Evolutionary conservation across 2,329 filamentous ascomycete genomes (phyloP), one percentile per base, ranked within the genome.

Genomic region (Pestalotiopsis sp.): DNA sequence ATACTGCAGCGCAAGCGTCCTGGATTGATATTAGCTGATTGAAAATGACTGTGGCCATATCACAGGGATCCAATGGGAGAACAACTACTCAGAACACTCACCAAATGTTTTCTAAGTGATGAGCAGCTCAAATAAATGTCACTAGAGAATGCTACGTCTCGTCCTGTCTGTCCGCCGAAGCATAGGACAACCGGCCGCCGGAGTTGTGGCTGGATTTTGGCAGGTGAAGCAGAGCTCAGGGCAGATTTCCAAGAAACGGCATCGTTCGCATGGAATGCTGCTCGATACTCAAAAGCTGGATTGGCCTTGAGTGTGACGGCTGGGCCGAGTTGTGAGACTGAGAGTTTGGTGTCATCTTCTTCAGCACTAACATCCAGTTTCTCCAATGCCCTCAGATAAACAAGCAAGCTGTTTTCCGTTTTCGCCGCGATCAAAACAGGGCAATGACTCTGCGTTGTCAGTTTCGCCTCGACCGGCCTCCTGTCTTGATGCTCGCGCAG

Each of bases 21-120:
- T 52, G n/a, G 0, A 39, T 59, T 27, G 70, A 69, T 2, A 78
- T 65, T 1, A 75, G 70, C 0, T 67, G 41, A 36, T 83, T 76
- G 67, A 82, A 83, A 4, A 68, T 57, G 45, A 52, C 45, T 2
- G 13, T 2, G n/a, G 4, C n/a, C 6, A 17, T 4, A 14, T 52
- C 45, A 52, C 7, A 2, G 45, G 45, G 13, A 17, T 52, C 13
- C 1, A 17, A 52, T 17, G 45, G 45, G 14, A 52, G n/a, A 58
- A 5, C 7, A 27, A 7, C 20, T n/a, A 12, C 13, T 45, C 14
- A 14, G 14, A 60, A 17, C 25, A 60, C 58, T 4, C 38, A 60
- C 58, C 58, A 60, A 13, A 60, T 60, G 58, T 14, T 36, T 31
- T 4, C 27, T 11, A 1, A 60, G 25, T n/a, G 17, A 27, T 3